Conservation (phyloP, 2,329 filamentous ascomycete species). For the Neoarthrinium moseri region DNA sequence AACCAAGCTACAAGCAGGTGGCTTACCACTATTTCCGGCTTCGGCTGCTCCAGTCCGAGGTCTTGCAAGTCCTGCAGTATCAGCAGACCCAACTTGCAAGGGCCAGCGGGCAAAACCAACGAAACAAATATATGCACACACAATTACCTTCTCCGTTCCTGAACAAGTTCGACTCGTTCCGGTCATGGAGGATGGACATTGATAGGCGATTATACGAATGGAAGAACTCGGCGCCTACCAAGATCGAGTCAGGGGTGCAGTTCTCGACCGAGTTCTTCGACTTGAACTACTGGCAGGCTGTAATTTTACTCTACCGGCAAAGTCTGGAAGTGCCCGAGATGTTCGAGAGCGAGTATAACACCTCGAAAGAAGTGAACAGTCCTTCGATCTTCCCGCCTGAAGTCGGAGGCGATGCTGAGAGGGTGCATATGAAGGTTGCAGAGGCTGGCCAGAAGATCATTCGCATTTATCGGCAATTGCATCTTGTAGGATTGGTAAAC, state of each 20-base stretch:
- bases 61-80: conserved; percentile 88
- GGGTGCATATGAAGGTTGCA: conserved; percentile 90
- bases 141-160: conserved; percentile 83
- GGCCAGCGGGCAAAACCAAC: conserved; percentile 59
- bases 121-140: conserved; percentile 74
- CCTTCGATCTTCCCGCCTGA: conserved; percentile 63
- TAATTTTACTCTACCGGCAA: conserved; percentile 94
- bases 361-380: conserved; percentile 63
- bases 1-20: conserved; percentile 85
- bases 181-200: conserved; percentile 85
- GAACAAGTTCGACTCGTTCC: conserved; percentile 78
- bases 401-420: conserved; percentile 77
- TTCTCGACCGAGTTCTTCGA: conserved; percentile 91
- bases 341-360: conserved; percentile 75
- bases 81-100: conserved; percentile 82
- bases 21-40: conserved; percentile 91
- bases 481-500: conserved; percentile 85
- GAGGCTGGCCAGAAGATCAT: conserved; percentile 93
- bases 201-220: conserved; percentile 81
- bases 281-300: conserved; percentile 95
- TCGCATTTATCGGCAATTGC: conserved; percentile 85
- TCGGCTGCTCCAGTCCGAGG: conserved; percentile 87
- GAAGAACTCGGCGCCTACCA: conserved; percentile 79
- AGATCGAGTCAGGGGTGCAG: conserved; percentile 77
- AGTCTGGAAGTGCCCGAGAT: conserved; percentile 82